Conservation (phyloP, 768 basidiomycete species). For the Glaciozyma martinii region DNA sequence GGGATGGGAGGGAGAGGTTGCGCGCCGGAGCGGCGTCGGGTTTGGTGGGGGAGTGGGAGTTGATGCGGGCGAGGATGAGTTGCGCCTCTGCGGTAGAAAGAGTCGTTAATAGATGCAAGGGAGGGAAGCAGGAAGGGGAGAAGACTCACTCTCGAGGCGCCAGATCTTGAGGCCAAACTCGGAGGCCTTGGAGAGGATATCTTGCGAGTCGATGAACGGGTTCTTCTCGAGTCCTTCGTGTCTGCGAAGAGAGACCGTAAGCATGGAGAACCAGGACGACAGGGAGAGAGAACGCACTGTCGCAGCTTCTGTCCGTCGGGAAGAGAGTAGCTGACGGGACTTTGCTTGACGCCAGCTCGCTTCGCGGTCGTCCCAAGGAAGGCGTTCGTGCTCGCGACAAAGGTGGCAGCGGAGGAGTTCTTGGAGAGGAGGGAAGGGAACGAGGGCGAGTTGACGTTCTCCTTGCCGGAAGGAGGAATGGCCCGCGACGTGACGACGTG, state of each 20-base stretch:
- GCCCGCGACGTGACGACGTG: constrained; percentile 67
- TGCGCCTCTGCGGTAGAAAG: constrained; percentile 38
- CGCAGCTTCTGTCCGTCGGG: constrained; percentile 23
- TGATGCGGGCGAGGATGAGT: constrained; percentile 37
- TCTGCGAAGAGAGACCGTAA: too few species aligned
- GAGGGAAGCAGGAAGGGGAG: background rate
- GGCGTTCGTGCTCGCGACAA: background rate
- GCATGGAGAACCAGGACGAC: too few species aligned
- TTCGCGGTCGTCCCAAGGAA: background rate
- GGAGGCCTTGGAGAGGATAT: constrained; percentile 57
- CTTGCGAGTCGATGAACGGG: constrained; percentile 40
- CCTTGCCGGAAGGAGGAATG: constrained; percentile 23
- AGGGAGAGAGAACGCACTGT: constrained; percentile 3
- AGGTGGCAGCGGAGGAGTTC: background rate
- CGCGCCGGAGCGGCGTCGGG: constrained; percentile 26
- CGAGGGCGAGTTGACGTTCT: constrained; percentile 17
- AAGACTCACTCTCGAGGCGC: constrained; percentile 50
- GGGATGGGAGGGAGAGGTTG: constrained; percentile 40
- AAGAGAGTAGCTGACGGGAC: constrained; percentile 18
- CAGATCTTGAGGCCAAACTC: constrained; percentile 77
- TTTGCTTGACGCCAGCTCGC: constrained; percentile 7
- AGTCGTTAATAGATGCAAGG: background rate
- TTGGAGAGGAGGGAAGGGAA: background rate
- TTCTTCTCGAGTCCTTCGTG: constrained; percentile 32
- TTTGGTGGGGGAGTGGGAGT: constrained; percentile 37